Percentiles rank a stretch among this genome's conserved stretches.
Conservation (phyloP, 2,329 filamentous ascomycete genomes). For the Apiospora aurea region DNA sequence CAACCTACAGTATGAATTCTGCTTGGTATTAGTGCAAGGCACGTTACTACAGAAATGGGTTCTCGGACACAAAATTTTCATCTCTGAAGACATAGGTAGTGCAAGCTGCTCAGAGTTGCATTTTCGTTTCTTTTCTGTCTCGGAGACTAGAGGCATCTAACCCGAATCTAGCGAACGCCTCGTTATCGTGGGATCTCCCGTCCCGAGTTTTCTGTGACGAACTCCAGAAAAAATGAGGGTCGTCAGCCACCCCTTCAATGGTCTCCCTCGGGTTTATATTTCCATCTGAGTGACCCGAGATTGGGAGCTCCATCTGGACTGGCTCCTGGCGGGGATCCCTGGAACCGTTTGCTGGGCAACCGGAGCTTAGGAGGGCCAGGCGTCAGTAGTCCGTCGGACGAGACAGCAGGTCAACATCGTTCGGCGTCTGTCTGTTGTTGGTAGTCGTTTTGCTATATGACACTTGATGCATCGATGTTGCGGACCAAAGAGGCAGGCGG, state of each 20-base stretch:
- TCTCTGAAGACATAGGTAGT: neutral
- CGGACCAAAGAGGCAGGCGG: neutral
- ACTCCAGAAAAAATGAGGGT: constrained; percentile 18
- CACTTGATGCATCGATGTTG: neutral
- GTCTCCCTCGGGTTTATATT: neutral
- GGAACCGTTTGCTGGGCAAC: constrained; percentile 3
- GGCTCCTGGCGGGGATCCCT: constrained; percentile 7
- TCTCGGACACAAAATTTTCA: neutral
- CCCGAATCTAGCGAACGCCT: constrained; percentile 14
- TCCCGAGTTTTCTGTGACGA: neutral
- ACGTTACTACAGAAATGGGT: neutral
- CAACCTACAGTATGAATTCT: neutral
- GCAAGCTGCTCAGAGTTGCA: neutral
- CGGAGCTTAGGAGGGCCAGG: neutral
- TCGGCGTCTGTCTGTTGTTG: neutral
- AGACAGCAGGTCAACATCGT: constrained; percentile 3
- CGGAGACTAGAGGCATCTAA: neutral
- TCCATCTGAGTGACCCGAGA: constrained; percentile 10
- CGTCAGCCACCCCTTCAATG: constrained; percentile 12
- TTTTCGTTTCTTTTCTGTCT: neutral
- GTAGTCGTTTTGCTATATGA: neutral
- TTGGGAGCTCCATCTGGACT: constrained; percentile 17
- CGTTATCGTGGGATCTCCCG: constrained; percentile 3
- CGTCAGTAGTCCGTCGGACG: neutral
- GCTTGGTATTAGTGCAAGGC: neutral